A percentile compares a stretch with the other conserved stretches of the same genome.
These are phyloP conservation scores for Nothophytophthora sp. DNA, from an alignment of 352 stramenopile genomes.

Conservation along the genomic window DNA sequence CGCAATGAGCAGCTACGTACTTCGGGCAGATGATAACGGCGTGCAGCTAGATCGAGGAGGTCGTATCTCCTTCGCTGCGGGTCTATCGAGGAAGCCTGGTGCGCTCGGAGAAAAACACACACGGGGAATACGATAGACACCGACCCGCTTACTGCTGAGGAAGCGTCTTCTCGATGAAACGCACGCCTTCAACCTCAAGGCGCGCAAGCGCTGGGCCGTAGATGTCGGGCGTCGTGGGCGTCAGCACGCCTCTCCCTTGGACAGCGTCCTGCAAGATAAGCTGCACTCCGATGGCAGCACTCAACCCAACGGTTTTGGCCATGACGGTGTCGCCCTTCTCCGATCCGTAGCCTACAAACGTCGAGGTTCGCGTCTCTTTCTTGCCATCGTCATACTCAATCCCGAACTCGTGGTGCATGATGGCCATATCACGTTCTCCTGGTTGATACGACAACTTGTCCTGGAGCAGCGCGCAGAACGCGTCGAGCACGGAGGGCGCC, in stretches of 20 bases:
- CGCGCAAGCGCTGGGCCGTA: slow-evolving; percentile 86
- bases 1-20: not conserved
- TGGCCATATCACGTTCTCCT: slow-evolving; percentile 94
- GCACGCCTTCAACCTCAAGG: slow-evolving; percentile 86
- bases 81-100: too few species aligned
- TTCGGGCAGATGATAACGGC: not conserved
- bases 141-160: slow-evolving; percentile 32
- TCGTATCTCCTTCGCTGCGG: too few species aligned
- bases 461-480: slow-evolving; percentile 87
- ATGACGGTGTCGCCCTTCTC: slow-evolving; percentile 93
- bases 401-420: slow-evolving; percentile 93
- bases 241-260: slow-evolving; percentile 80
- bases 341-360: slow-evolving; percentile 91
- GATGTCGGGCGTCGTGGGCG: slow-evolving; percentile 90
- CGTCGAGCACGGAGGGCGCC: slow-evolving; percentile 71
- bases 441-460: slow-evolving; percentile 89
- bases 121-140: too few species aligned
- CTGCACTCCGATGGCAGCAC: slow-evolving; percentile 92
- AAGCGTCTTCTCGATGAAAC: slow-evolving; percentile 86
- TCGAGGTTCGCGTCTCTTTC: slow-evolving; percentile 89
- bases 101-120: too few species aligned
- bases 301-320: slow-evolving; percentile 95
- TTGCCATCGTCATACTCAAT: slow-evolving; percentile 78
- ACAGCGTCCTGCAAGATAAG: slow-evolving; percentile 93
- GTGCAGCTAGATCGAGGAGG: too few species aligned